Conservation (phyloP, 805 yeast genomes). For the Lachancea lanzarotensis region DNA sequence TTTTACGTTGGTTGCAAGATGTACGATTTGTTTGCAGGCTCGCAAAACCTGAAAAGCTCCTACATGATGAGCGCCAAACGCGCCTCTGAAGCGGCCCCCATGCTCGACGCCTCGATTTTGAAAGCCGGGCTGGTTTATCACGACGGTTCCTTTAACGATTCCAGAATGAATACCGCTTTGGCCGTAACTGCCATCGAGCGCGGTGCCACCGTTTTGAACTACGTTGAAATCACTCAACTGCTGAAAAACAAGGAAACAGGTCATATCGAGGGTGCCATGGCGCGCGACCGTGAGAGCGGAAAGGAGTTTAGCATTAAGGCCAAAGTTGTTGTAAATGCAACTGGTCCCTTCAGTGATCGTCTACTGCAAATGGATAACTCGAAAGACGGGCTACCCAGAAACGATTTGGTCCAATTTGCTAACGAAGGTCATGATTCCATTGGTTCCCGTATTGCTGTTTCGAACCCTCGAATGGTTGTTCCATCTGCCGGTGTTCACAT, state of each 20-base stretch:
- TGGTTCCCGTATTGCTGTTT: constrained; percentile 30
- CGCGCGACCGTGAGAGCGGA: constrained; percentile 64
- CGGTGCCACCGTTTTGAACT: constrained; percentile 88
- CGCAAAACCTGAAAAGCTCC: constrained; percentile 72
- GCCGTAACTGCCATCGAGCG: constrained; percentile 79
- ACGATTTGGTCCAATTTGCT: constrained; percentile 31
- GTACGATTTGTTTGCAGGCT: constrained; percentile 90
- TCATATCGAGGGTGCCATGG: constrained; percentile 68
- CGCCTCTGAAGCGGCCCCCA: constrained; percentile 74
- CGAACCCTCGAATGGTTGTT: constrained; percentile 71
- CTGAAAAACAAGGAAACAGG: constrained; percentile 54
- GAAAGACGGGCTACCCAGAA: constrained; percentile 58
- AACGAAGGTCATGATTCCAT: constrained; percentile 16
- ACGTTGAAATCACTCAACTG: constrained; percentile 72
- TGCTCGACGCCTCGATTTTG: constrained; percentile 69
- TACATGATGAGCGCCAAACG: constrained; percentile 61
- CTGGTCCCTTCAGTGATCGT: constrained; percentile 87
- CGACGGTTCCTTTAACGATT: constrained; percentile 90
- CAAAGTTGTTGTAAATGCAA: constrained; percentile 79
- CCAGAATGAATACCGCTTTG: constrained; percentile 80
- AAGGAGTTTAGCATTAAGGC: constrained; percentile 56
- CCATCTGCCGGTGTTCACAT: constrained; percentile 94
- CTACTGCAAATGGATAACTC: constrained; percentile 81
- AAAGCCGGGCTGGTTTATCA: constrained; percentile 91
- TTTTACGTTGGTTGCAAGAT: constrained; percentile 85